These are phyloP conservation scores for Starmerella vaccinii DNA, from an alignment of 805 yeast species.

Conservation along the genomic window DNA sequence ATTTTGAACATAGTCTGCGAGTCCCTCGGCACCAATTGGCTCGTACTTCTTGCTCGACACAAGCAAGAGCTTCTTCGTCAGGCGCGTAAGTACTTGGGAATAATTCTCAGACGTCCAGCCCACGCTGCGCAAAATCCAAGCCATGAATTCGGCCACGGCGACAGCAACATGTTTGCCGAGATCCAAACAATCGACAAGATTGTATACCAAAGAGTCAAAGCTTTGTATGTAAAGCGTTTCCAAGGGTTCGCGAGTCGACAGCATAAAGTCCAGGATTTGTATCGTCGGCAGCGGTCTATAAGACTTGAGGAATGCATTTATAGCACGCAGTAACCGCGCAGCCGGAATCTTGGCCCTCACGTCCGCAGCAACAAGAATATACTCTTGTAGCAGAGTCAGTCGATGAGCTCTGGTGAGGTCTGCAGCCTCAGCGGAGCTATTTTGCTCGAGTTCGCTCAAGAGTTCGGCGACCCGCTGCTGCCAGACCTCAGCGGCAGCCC, in stretches of 20 bases:
- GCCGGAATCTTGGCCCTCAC: conserved; percentile 18
- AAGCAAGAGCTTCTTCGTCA: conserved; percentile 37
- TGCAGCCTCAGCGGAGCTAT: background rate
- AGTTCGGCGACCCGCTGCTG: background rate
- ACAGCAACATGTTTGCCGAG: conserved; percentile 11
- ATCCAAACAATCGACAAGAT: conserved; percentile 18
- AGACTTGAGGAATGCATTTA: background rate
- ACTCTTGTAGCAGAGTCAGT: conserved; percentile 1
- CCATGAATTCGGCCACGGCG: conserved; percentile 5
- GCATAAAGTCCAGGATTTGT: conserved; percentile 14
- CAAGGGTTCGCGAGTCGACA: conserved; percentile 10
- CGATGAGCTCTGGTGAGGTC: background rate
- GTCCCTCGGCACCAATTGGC: conserved; percentile 29
- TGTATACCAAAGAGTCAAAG: conserved; percentile 20
- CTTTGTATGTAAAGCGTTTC: conserved; percentile 12
- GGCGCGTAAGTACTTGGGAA: conserved; percentile 6
- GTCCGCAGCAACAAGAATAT: conserved; percentile 8
- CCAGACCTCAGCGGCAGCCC: conserved; percentile 20
- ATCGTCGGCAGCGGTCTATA: conserved; percentile 12
- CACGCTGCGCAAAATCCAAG: conserved; percentile 4
- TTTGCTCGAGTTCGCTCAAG: background rate
- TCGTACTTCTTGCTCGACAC: conserved; percentile 30
- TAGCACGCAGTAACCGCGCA: background rate
- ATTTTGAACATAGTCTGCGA: conserved; percentile 22
- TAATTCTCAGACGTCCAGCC: conserved; percentile 21